Evolutionary conservation across 495 filamentous ascomycete genomes (phyloP).

Genomic region (Aspergillus asperescens): DNA sequence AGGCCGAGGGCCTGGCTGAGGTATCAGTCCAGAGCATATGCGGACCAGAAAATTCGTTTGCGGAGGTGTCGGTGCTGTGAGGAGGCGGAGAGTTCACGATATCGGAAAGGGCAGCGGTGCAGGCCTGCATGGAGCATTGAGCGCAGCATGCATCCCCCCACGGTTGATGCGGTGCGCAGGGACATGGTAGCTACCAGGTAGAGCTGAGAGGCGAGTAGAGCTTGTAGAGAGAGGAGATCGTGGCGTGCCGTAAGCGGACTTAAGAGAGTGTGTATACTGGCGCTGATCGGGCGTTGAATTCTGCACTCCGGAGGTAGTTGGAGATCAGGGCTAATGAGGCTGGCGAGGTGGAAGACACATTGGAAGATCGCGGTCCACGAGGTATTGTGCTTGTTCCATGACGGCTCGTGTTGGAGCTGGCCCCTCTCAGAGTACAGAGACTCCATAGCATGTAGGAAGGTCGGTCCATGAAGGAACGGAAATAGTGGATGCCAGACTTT

Average conservation of each 20-base stretch:
- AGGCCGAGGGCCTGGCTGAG: conserved; percentile 44
- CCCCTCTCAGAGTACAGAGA: conserved; percentile 29
- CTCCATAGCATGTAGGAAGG: conserved; percentile 45
- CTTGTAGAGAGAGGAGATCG: conserved; percentile 36
- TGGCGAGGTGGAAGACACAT: conserved; percentile 36
- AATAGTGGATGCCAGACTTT: conserved; percentile 47
- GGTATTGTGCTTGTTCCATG: conserved; percentile 5
- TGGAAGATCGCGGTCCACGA: conserved; percentile 41
- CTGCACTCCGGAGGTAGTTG: conserved; percentile 22
- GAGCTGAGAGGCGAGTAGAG: conserved; percentile 33
- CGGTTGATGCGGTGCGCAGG: conserved; percentile 33
- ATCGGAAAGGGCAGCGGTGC: conserved; percentile 41
- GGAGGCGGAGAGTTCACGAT: conserved; percentile 29
- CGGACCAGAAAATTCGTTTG: conserved; percentile 48
- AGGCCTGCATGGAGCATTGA: conserved; percentile 40
- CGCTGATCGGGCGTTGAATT: conserved; percentile 26
- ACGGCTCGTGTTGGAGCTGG: neutral
- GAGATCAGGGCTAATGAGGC: conserved; percentile 26
- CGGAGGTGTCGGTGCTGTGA: conserved; percentile 38
- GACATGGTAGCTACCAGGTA: conserved; percentile 40
- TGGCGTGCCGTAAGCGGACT: conserved; percentile 29
- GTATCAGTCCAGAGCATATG: conserved; percentile 46
- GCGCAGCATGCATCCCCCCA: conserved; percentile 37
- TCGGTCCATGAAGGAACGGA: conserved; percentile 47
- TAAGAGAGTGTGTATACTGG: conserved; percentile 26